Conservation (phyloP, 2,329 filamentous ascomycete species). For the Aureobasidium sp. region DNA sequence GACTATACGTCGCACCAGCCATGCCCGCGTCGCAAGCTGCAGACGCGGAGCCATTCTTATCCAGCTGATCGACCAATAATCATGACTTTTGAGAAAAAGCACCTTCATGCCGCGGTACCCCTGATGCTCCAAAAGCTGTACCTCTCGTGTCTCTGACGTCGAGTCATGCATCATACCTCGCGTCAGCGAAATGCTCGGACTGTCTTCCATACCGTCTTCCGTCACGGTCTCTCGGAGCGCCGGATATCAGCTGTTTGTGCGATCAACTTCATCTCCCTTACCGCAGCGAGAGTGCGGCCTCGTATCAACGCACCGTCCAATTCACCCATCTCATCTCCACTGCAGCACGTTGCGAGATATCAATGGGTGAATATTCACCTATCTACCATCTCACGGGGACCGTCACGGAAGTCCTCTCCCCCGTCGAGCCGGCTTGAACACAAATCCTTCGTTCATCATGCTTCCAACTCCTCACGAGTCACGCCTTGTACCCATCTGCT, state of each 20-base stretch:
- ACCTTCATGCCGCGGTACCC: slow-evolving; percentile 3
- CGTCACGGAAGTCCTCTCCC: not conserved
- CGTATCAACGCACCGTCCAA: not conserved
- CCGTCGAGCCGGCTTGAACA: not conserved
- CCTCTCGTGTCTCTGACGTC: slow-evolving; percentile 9
- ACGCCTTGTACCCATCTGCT: not conserved
- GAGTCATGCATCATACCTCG: slow-evolving; percentile 10
- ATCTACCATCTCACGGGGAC: not conserved
- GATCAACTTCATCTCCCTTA: not conserved
- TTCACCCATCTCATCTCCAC: not conserved
- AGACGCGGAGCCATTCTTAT: not conserved
- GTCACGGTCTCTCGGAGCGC: not conserved
- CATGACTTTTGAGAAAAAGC: slow-evolving; percentile 3
- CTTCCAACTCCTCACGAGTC: not conserved
- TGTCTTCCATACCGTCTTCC: not conserved
- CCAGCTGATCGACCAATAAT: slow-evolving; percentile 2
- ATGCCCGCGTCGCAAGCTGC: not conserved
- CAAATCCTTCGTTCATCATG: not conserved
- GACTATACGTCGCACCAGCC: slow-evolving; percentile 10
- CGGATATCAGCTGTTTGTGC: slow-evolving; percentile 6
- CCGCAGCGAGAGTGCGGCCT: not conserved
- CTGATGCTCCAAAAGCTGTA: not conserved
- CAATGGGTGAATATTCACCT: not conserved
- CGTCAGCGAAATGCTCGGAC: not conserved
- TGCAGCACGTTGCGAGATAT: not conserved